Base-by-base conservation (phyloP, 768 basidiomycete genomes). In the Calocybe gangraenosa region DNA sequence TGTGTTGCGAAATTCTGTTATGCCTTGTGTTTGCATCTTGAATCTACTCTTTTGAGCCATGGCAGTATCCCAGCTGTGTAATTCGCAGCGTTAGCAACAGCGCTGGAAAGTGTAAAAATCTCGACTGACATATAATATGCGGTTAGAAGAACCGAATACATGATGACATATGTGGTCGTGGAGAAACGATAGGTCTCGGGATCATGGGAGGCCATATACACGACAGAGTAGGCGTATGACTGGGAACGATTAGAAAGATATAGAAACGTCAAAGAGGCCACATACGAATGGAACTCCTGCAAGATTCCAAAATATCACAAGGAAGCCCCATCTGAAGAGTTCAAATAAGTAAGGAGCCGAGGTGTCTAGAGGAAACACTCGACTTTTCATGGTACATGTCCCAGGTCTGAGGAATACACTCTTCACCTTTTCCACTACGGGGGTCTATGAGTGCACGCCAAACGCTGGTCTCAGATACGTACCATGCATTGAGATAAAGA, bases 331-430 rank as follows among this genome's bases (percentile, higher is more conserved):
- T 58, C 79, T 82, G 38, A 9, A 30, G 40, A 40, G 3, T 37
- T 28, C 25, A 28, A 5, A 41, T 47, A 33, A 51, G 15, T 11
- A 48, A 18, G 17, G 20, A 42, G 22, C 28, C 8, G 21, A 22
- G 22, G 34, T 8, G 50, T 20, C 4, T 53, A 46, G 1, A n/a
- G 7, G n/a, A 28, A 45, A 19, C 10, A 2, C 33, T 9, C n/a
- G 68, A 87, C 77, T 99, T 99, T 61, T 99, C 95, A 57, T 95
- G 91, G 72, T 84, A 96, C 92, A 99, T 99, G 58, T 97, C 96
- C 95, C 96, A 98, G 2, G 92, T 94, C 65, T 95, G 91, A 5
- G 92, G 91, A 50, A 94, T 92, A 57, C 89, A 92, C 59, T 95
- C 92, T 58, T 95, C 93, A 33, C 87, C 93, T 64, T 96, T 96